Conservation (phyloP, 371 early-diverging fungal genomes). For the Mortierella sp. region DNA sequence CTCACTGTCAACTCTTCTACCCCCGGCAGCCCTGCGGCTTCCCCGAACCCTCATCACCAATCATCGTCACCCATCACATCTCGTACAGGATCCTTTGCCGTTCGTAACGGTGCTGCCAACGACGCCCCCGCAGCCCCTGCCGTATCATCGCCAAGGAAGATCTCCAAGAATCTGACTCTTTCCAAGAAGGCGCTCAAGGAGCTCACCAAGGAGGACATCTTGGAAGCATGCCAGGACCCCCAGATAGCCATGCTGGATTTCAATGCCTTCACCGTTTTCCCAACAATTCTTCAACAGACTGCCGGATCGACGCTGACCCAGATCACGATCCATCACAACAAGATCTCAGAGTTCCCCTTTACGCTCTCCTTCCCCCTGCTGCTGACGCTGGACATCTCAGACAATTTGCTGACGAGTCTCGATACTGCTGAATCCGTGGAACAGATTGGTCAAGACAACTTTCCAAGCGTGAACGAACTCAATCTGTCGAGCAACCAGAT, state of each 20-base stretch:
- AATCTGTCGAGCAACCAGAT: constrained; percentile 62
- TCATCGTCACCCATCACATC: neutral
- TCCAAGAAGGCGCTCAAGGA: constrained; percentile 60
- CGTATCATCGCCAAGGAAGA: neutral
- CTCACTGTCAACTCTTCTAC: constrained; percentile 31
- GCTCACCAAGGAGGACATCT: constrained; percentile 48
- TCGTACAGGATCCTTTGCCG: neutral
- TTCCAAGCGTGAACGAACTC: constrained; percentile 65
- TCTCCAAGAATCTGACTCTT: constrained; percentile 59
- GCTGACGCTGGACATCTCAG: constrained; percentile 64
- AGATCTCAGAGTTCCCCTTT: constrained; percentile 60
- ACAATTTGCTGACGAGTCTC: constrained; percentile 64
- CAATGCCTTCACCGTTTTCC: constrained; percentile 62
- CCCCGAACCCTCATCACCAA: neutral
- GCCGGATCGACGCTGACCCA: constrained; percentile 58
- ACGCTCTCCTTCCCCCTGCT: constrained; percentile 60
- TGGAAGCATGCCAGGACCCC: constrained; percentile 36
- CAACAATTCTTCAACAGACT: constrained; percentile 42
- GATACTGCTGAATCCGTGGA: constrained; percentile 14
- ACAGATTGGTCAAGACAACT: constrained; percentile 44
- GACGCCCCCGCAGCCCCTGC: neutral
- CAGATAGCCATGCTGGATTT: constrained; percentile 52
- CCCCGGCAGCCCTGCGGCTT: neutral
- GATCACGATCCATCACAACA: constrained; percentile 68
- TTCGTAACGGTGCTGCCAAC: constrained; percentile 1